Evolutionary conservation across 192 early-diverging fungal species (phyloP).

Genomic region (Coemansia sp.): DNA sequence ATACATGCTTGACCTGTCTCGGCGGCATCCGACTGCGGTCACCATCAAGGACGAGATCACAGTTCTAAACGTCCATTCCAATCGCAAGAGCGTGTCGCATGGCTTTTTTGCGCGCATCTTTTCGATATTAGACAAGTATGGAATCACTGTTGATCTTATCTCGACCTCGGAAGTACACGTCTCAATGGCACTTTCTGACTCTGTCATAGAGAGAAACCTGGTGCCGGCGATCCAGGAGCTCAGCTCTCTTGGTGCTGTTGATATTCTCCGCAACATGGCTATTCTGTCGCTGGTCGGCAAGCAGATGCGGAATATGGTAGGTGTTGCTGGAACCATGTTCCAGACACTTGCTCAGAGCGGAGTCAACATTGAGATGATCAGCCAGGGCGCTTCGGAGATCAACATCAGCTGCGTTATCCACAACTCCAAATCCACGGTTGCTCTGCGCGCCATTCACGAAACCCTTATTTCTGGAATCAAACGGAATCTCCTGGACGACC

Average conservation of each 20-base stretch:
- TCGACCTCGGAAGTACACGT: slow-evolving; percentile 93
- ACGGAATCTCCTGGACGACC: slow-evolving; percentile 46
- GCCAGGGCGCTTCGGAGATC: slow-evolving; percentile 96
- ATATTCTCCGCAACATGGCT: slow-evolving; percentile 84
- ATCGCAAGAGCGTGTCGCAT: slow-evolving; percentile 92
- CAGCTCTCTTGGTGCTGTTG: slow-evolving; percentile 75
- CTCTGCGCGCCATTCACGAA: slow-evolving; percentile 89
- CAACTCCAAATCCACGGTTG: slow-evolving; percentile 65
- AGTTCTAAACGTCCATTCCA: slow-evolving; percentile 96
- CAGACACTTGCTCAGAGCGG: slow-evolving; percentile 77
- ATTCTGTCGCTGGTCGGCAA: slow-evolving; percentile 95
- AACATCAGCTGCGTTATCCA: slow-evolving; percentile 98
- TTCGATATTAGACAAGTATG: slow-evolving; percentile 81
- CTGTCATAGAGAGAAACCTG: slow-evolving; percentile 68
- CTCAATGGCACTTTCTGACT: slow-evolving; percentile 75
- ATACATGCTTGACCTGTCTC: slow-evolving; percentile 69
- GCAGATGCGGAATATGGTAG: slow-evolving; percentile 97
- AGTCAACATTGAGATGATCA: slow-evolving; percentile 99
- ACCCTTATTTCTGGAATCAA: slow-evolving; percentile 58
- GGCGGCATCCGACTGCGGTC: slow-evolving; percentile 91
- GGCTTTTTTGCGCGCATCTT: slow-evolving; percentile 98
- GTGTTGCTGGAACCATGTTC: slow-evolving; percentile 94
- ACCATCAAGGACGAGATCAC: slow-evolving; percentile 98
- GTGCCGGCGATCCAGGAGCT: slow-evolving; percentile 79
- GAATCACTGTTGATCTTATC: slow-evolving; percentile 93